These are phyloP conservation scores for Xylaria nigripes DNA, from an alignment of 495 filamentous ascomycete species.

Conservation along the genomic window DNA sequence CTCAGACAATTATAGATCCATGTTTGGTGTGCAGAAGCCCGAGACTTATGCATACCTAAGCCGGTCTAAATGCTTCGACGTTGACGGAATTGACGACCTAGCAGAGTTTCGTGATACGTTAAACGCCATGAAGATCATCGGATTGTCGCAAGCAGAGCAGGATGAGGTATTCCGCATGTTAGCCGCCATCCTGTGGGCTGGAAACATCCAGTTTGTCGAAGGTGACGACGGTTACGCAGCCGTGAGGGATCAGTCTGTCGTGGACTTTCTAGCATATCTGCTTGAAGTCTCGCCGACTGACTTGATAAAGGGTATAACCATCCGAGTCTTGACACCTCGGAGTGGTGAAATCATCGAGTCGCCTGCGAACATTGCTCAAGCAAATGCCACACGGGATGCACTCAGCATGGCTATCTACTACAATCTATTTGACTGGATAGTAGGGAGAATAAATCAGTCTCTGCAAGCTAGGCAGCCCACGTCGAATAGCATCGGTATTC, in stretches of 20 bases:
- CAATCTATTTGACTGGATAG: slow-evolving; percentile 99
- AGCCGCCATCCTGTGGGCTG: slow-evolving; percentile 86
- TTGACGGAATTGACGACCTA: slow-evolving; percentile 84
- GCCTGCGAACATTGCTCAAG: slow-evolving; percentile 83
- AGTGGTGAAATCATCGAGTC: slow-evolving; percentile 85
- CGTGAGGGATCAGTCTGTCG: slow-evolving; percentile 77
- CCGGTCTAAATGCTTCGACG: slow-evolving; percentile 86
- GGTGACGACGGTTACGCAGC: slow-evolving; percentile 82
- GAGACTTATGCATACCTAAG: slow-evolving; percentile 95
- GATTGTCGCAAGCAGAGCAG: slow-evolving; percentile 79
- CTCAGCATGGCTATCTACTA: slow-evolving; percentile 91
- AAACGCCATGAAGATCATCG: slow-evolving; percentile 91
- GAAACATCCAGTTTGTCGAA: slow-evolving; percentile 83
- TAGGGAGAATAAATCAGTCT: slow-evolving; percentile 83
- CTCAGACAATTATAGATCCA: slow-evolving; percentile 72
- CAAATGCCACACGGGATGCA: slow-evolving; percentile 87
- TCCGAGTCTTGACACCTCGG: slow-evolving; percentile 81
- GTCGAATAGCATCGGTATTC: slow-evolving; percentile 85
- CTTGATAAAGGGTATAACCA: slow-evolving; percentile 82
- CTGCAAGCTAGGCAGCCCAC: slow-evolving; percentile 68
- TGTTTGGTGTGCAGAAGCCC: slow-evolving; percentile 81
- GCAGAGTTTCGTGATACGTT: slow-evolving; percentile 89
- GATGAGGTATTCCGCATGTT: slow-evolving; percentile 97
- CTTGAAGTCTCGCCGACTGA: slow-evolving; percentile 76
- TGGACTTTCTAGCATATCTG: slow-evolving; percentile 90